These are phyloP conservation scores for Metschnikowia noctiluminum DNA, from an alignment of 805 yeast species.

Conservation along the genomic window DNA sequence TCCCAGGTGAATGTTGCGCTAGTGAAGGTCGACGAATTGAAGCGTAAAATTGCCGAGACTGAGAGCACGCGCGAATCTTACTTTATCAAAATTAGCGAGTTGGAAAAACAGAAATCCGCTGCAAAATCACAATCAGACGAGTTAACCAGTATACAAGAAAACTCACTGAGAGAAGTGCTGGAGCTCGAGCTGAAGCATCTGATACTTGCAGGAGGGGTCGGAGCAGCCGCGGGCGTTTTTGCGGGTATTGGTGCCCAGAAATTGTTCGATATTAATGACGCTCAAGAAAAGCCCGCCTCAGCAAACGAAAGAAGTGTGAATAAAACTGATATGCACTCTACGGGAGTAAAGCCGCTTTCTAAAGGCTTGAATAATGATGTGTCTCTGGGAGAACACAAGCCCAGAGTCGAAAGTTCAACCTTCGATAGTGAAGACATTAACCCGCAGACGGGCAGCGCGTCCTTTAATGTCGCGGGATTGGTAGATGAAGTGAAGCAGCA, in stretches of 20 bases:
- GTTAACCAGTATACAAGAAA: constrained; percentile 7
- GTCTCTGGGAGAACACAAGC: neutral
- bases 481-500: constrained; percentile 26
- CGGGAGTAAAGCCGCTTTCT: neutral
- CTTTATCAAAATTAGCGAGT: constrained; percentile 22
- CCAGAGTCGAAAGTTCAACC: neutral
- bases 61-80: constrained; percentile 22
- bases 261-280: neutral
- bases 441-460: neutral
- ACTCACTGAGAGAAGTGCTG: neutral
- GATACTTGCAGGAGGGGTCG: constrained; percentile 7
- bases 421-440: neutral
- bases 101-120: constrained; percentile 16
- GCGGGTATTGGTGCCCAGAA: constrained; percentile 6
- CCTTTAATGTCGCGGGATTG: constrained; percentile 3
- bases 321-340: too few species aligned
- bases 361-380: neutral
- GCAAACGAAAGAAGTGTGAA: too few species aligned
- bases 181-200: constrained; percentile 9
- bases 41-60: constrained; percentile 25
- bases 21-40: constrained; percentile 41
- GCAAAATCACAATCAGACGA: constrained; percentile 8
- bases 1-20: constrained; percentile 70
- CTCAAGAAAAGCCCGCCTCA: neutral
- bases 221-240: constrained; percentile 8